phyloP scores from a whole-genome alignment of 2,329 filamentous ascomycete species.

The Aureobasidium sp. region DNA sequence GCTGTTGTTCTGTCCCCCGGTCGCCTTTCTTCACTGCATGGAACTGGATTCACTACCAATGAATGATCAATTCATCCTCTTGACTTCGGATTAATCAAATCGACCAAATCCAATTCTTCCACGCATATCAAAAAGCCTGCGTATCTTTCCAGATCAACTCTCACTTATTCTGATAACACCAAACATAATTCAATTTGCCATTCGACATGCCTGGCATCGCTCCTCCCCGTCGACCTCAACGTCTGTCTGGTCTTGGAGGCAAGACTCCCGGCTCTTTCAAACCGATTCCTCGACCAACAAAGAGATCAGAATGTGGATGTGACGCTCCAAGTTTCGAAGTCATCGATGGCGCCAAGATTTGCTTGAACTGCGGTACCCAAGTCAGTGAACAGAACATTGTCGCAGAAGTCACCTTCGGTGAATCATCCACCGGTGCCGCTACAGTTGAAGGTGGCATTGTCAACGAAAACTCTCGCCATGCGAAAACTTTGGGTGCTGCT shows the following conservation, averaged over 20 bases:
- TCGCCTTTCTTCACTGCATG: neutral
- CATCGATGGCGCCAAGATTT: slow-evolving; percentile 48
- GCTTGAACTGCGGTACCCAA: slow-evolving; percentile 76
- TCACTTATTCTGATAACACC: neutral
- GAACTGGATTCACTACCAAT: neutral
- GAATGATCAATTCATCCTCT: neutral
- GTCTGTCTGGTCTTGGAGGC: slow-evolving; percentile 6
- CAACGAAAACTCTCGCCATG: slow-evolving; percentile 75
- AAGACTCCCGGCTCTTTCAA: slow-evolving; percentile 7
- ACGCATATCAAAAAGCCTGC: neutral
- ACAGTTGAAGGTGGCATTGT: slow-evolving; percentile 87
- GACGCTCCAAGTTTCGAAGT: slow-evolving; percentile 27
- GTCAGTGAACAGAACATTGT: slow-evolving; percentile 85
- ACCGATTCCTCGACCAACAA: slow-evolving; percentile 9
- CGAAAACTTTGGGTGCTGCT: slow-evolving; percentile 51
- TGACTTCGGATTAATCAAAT: neutral
- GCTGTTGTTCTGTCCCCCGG: neutral
- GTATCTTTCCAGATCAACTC: neutral
- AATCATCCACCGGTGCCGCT: slow-evolving; percentile 76
- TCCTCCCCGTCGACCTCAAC: slow-evolving; percentile 8
- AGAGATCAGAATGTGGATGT: slow-evolving; percentile 20
- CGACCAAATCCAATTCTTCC: neutral
- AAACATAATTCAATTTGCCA: neutral
- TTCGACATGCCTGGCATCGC: slow-evolving; percentile 16
- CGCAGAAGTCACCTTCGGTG: slow-evolving; percentile 83